phyloP scores from a whole-genome alignment of 345 rosid genomes.

The Citrus hindsii region DNA sequence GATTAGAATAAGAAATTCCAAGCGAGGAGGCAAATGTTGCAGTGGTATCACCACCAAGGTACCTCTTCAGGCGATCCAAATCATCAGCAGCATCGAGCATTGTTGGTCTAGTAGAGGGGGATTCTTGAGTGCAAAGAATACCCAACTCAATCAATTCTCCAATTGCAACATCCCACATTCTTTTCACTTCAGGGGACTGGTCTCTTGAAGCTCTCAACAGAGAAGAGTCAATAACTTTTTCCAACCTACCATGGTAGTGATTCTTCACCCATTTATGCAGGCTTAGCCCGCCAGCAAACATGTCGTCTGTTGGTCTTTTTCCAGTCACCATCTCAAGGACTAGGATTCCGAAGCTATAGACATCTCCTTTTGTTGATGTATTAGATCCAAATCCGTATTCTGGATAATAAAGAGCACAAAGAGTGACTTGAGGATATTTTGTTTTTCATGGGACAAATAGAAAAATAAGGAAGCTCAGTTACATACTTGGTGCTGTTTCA shows the following conservation, averaged over 20 bases:
- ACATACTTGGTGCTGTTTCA: too few species aligned
- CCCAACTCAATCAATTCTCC: constrained; percentile 50
- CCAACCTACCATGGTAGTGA: constrained; percentile 35
- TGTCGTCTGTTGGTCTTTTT: constrained; percentile 50
- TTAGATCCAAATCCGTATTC: constrained; percentile 51
- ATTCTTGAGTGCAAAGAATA: constrained; percentile 54
- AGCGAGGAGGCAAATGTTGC: constrained; percentile 49
- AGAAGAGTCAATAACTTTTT: constrained; percentile 40
- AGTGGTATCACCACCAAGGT: constrained; percentile 44
- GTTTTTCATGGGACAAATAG: background rate
- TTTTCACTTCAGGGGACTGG: constrained; percentile 38
- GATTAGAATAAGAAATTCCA: constrained; percentile 48
- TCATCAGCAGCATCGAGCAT: constrained; percentile 64
- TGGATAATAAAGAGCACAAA: constrained; percentile 5
- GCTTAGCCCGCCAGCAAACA: constrained; percentile 39
- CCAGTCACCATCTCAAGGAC: constrained; percentile 57
- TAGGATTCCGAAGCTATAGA: constrained; percentile 55
- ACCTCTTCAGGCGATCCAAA: constrained; percentile 49
- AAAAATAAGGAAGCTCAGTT: background rate
- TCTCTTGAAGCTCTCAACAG: constrained; percentile 37
- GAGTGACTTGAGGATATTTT: background rate
- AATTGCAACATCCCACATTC: constrained; percentile 50
- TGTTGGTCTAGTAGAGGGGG: constrained; percentile 49
- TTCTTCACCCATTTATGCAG: constrained; percentile 50
- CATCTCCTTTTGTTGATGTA: constrained; percentile 52